Conservation (phyloP, 345 rosid genomes). For the Tarenaya hassleriana region DNA sequence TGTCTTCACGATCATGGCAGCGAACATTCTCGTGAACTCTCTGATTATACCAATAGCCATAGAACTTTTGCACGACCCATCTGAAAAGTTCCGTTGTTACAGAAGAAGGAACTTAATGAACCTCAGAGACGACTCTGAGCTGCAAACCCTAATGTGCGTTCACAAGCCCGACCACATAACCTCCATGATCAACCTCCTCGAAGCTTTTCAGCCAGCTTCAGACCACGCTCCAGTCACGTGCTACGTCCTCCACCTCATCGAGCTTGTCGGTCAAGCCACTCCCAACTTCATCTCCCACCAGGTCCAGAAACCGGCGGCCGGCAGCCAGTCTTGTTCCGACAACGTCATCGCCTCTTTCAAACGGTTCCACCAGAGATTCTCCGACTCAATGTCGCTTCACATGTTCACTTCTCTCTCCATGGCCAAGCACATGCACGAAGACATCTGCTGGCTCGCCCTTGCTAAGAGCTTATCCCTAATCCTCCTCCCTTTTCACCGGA, state of each 20-base stretch:
- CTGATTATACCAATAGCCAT: conserved; percentile 23
- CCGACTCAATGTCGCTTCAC: conserved; percentile 12
- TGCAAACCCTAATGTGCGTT: conserved; percentile 37
- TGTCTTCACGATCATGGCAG: conserved; percentile 14
- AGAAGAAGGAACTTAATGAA: conserved; percentile 27
- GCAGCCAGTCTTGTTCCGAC: conserved; percentile 28
- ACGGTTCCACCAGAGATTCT: conserved; percentile 17
- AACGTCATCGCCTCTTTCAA: conserved; percentile 35
- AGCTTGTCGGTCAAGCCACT: conserved; percentile 39
- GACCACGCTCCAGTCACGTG: conserved; percentile 29
- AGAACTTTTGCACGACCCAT: conserved; percentile 31
- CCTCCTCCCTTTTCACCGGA: conserved; percentile 46
- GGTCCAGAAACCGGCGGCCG: conserved; percentile 23
- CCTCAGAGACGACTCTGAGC: conserved; percentile 25
- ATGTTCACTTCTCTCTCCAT: conserved; percentile 37
- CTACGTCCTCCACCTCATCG: conserved; percentile 43
- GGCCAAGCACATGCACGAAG: conserved; percentile 40
- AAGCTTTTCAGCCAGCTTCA: conserved; percentile 22
- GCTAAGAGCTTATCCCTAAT: conserved; percentile 32
- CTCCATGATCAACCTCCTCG: conserved; percentile 28
- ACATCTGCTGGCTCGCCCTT: conserved; percentile 37
- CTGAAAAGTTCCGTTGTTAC: conserved; percentile 38
- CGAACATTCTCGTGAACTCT: conserved; percentile 20
- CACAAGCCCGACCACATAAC: conserved; percentile 34
- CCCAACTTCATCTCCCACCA: conserved; percentile 50